Conservation (phyloP, 768 basidiomycete genomes). For the Mycena belliarum region DNA sequence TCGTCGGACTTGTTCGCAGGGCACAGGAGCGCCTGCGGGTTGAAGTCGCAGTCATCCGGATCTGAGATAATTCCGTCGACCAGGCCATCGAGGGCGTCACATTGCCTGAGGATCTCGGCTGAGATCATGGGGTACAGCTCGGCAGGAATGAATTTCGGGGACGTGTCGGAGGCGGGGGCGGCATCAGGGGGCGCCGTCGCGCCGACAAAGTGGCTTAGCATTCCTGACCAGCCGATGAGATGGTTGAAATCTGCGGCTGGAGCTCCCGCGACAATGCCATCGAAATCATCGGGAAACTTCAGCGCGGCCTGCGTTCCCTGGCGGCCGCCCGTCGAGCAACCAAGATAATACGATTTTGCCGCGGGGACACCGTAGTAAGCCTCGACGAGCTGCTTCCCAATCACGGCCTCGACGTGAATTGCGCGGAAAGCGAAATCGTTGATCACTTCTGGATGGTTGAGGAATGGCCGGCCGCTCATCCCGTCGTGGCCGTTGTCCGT, state of each 20-base stretch:
- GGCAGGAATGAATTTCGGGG: slow-evolving; percentile 16
- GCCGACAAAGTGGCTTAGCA: slow-evolving; percentile 2
- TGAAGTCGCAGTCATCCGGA: slow-evolving; percentile 24
- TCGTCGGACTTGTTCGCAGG: neutral
- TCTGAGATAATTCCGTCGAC: slow-evolving; percentile 25
- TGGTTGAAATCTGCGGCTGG: slow-evolving; percentile 21
- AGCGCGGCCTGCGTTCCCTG: slow-evolving; percentile 17
- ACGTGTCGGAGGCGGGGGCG: neutral
- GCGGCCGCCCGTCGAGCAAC: slow-evolving; percentile 27
- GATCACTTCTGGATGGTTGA: slow-evolving; percentile 25
- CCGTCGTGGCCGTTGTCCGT: slow-evolving; percentile 27
- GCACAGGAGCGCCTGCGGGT: slow-evolving; percentile 21
- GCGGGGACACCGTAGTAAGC: slow-evolving; percentile 21
- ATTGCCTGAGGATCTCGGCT: slow-evolving; percentile 24
- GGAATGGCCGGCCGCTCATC: slow-evolving; percentile 6
- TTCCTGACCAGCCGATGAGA: neutral
- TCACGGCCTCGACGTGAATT: slow-evolving; percentile 13
- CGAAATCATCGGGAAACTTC: slow-evolving; percentile 17
- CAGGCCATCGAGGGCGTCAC: slow-evolving; percentile 10
- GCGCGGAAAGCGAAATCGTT: slow-evolving; percentile 23
- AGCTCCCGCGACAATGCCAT: slow-evolving; percentile 27
- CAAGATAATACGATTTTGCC: slow-evolving; percentile 26
- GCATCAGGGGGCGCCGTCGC: slow-evolving; percentile 1
- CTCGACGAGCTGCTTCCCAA: slow-evolving; percentile 24
- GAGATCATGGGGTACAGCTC: slow-evolving; percentile 18